Base-by-base conservation (phyloP, 148 eudicot species). In the Hydrangea macrophylla region DNA sequence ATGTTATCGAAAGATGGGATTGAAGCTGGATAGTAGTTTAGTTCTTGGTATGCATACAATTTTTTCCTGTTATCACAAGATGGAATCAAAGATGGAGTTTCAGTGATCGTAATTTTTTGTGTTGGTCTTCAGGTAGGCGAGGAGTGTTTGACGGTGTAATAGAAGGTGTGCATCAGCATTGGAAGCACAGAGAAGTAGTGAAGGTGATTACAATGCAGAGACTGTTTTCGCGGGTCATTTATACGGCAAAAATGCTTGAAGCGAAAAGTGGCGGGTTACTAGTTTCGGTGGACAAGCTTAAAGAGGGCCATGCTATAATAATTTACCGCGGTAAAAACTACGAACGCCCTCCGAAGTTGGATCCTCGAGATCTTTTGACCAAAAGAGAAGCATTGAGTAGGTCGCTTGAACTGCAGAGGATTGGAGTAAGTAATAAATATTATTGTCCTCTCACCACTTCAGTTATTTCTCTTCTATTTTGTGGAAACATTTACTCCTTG, bases 131-230 rank as follows among this genome's bases (percentile, higher is more conserved):
- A 94, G 99, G 99, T 72, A 85, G 99, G 62, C 84, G 99, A 33
- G 97, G 99, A 26, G 78, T 94, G 9, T 94, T 83, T 81, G 90
- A 80, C 75, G 99, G 99, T 76, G 96, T 94, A 37, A 78, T 94
- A 62, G 97, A 89, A 84, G 96, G 97, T 54, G 60, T 94, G 69
- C 88, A 87, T 72, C 99, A 94, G 84, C 99, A 94, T 25, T 94
- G 99, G 99, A 94, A 94, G 78, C 93, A 94, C 84, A 76, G 88
- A 65, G 99, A 94, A 79, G 50, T 91, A 22, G 92, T 71, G 13
- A 94, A 94, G 77, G 97, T 94, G 70, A 76, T 91, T n/a, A 89
- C 92, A 28, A 85, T 82, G 91, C 99, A 94, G 76, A 85, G 61
- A 72, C 77, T 70, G 45, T 77, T 80, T 60, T 64, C 84, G 20